Percentiles rank a stretch among this genome's conserved stretches.
These are phyloP conservation scores for Scheffersomyces ergatensis DNA, from an alignment of 805 yeast species.

Conservation along the genomic window DNA sequence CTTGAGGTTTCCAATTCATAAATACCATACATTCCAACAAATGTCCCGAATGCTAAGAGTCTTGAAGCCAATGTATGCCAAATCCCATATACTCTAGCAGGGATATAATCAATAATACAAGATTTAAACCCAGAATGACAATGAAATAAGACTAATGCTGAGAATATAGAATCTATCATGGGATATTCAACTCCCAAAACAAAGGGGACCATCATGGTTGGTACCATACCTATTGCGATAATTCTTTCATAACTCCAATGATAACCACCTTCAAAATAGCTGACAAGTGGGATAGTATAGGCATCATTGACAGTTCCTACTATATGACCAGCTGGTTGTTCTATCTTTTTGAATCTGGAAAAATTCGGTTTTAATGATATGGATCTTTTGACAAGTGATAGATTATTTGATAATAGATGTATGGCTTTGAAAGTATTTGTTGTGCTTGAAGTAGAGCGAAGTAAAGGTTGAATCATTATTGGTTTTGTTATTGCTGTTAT, in stretches of 20 bases:
- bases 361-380: conserved; percentile 41
- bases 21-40: conserved; percentile 71
- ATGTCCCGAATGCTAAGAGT: conserved; percentile 70
- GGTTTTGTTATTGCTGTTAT: too few species aligned
- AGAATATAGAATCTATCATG: conserved; percentile 67
- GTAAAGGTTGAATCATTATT: too few species aligned
- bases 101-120: conserved; percentile 92
- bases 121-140: conserved; percentile 83
- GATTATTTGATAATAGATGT: neutral
- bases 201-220: conserved; percentile 74
- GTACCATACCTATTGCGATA: conserved; percentile 69
- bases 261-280: conserved; percentile 73
- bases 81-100: conserved; percentile 77
- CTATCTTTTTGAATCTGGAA: conserved; percentile 50
- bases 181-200: conserved; percentile 71
- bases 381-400: conserved; percentile 9
- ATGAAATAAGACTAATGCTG: conserved; percentile 69
- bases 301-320: conserved; percentile 96
- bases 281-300: conserved; percentile 59
- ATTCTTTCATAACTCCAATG: conserved; percentile 93
- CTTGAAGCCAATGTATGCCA: conserved; percentile 69
- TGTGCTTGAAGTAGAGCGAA: neutral
- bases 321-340: conserved; percentile 87
- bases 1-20: conserved; percentile 78
- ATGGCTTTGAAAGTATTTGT: neutral